These are phyloP conservation scores for Saccharomycopsis phalli DNA, from an alignment of 1,139 yeast species.

Conservation along the genomic window DNA sequence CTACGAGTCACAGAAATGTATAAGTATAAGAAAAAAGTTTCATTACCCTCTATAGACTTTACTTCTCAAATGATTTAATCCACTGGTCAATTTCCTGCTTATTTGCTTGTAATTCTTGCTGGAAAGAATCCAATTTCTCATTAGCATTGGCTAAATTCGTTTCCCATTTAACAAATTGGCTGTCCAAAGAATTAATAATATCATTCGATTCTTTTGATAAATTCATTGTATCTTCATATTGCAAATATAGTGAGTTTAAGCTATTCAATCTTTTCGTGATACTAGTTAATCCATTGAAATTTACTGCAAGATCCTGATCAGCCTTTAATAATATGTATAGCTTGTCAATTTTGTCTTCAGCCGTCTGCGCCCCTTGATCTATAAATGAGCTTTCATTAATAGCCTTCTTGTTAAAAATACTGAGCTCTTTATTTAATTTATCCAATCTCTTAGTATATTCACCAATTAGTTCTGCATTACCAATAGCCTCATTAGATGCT, in stretches of 20 bases:
- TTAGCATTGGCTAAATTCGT: constrained; percentile 5
- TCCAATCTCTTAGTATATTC: constrained; percentile 14
- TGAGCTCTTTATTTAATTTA: constrained; percentile 15
- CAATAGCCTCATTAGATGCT: constrained; percentile 1
- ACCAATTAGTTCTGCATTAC: constrained; percentile 8
- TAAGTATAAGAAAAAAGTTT: no score
- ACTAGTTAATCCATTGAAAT: background rate
- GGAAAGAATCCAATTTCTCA: constrained; percentile 4
- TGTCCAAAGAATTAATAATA: constrained; percentile 3
- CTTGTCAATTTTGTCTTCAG: constrained; percentile 11
- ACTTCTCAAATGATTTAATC: background rate
- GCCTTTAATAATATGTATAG: constrained; percentile 6
- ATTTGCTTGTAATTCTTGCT: constrained; percentile 7
- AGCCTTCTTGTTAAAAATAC: constrained; percentile 16
- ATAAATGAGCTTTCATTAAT: constrained; percentile 12
- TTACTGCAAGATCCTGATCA: background rate
- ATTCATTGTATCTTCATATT: constrained; percentile 11
- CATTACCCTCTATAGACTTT: background rate
- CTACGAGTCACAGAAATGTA: no score
- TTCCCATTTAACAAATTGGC: constrained; percentile 14
- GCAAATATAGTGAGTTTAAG: constrained; percentile 13
- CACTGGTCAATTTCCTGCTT: constrained; percentile 7
- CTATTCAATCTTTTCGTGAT: constrained; percentile 15
- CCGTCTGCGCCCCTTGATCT: no score
- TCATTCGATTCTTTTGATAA: constrained; percentile 9